Base-by-base conservation (phyloP, 2,329 filamentous ascomycete genomes). In the Colletotrichum tabaci region DNA sequence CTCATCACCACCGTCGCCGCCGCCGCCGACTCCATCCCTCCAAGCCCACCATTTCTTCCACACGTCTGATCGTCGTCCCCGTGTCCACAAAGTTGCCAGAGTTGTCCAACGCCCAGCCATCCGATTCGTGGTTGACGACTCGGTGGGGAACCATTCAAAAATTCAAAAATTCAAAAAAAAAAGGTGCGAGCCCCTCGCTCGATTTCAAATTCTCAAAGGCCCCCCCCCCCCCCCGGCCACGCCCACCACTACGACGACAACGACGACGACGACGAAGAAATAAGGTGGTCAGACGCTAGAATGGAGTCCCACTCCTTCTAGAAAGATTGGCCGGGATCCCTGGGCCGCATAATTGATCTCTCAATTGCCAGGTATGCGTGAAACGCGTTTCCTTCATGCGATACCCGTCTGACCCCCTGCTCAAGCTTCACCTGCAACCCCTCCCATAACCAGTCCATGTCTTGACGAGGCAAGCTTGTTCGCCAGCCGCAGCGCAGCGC, bases 321-420 rank as follows among this genome's bases (percentile, higher is more conserved):
- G 80, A 82, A 82, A 78, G 75, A 76, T 77, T 75, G 73, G 67
- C 74, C 71, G 74, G 74, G 71, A 52, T 71, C 56, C 72, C 72
- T 75, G 70, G 72, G 75, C 75, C 81, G 84, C 84, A 86, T 86
- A 85, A 85, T 77, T 79, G 77, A 77, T 75, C 77, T 80, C 85
- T 84, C 85, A 83, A 86, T 86, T 86, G 77, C 84, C 80, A 81
- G 82, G 83, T 82, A 80, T 76, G 79, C 76, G 77, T 82, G 80
- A 83, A 84, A 84, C 81, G 77, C 77, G 79, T 82, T 81, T 82
- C 77, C 76, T 83, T 86, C 81, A 86, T 86, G 84, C 84, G 79
- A 76, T 72, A 69, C 69, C 69, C 65, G 58, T 64, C 60, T 58
- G 47, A 55, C 79, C 81, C 78, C 80, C 55, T 68, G 72, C 64